Evolutionary conservation across 345 rosid genomes (phyloP), one percentile per base, ranked within the genome.

Genomic region (Eucalyptus paniculata): DNA sequence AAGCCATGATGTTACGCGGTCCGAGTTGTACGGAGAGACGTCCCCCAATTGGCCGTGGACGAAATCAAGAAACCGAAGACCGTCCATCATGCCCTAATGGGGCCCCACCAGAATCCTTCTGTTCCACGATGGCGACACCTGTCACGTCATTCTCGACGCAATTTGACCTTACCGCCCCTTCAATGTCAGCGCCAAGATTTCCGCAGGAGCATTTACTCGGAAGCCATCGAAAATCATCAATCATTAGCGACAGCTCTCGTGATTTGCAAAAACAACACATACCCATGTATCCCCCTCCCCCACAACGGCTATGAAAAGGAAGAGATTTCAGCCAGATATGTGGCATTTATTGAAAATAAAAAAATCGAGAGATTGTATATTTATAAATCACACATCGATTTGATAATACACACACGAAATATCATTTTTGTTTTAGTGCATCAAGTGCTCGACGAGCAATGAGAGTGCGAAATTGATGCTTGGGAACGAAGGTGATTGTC

Each of bases 331-430:
- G 44, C 81, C 5, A 5, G 44, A 9, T 18, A 9, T 3, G 1
- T 9, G 81, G 44, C 81, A 69, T 69, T 69, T 69, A 9, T 69
- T 32, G 21, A n/a, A 67, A n/a, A 15, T n/a, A 7, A 65, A 56
- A 56, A 56, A 56, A 56, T 24, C 6, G 0, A 56, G 7, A 69
- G 12, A 34, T 6, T 10, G 7, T 17, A 9, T 11, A 9, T 34
- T 69, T 34, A 34, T 32, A 17, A 15, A n/a, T 60, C 15, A 4
- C 6, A n/a, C 37, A 16, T 15, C 19, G 19, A n/a, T 18, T 65
- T n/a, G 9, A 65, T n/a, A 65, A n/a, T 7, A 8, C 6, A 65
- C 2, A 0, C 10, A n/a, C 11, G 1, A 4, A n/a, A n/a, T 8
- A n/a, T 65, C 1, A 4, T 10, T 21, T 72, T 44, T n/a, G n/a